Conservation (phyloP, 371 early-diverging fungal genomes). For the Syncephalastrum contaminatum region DNA sequence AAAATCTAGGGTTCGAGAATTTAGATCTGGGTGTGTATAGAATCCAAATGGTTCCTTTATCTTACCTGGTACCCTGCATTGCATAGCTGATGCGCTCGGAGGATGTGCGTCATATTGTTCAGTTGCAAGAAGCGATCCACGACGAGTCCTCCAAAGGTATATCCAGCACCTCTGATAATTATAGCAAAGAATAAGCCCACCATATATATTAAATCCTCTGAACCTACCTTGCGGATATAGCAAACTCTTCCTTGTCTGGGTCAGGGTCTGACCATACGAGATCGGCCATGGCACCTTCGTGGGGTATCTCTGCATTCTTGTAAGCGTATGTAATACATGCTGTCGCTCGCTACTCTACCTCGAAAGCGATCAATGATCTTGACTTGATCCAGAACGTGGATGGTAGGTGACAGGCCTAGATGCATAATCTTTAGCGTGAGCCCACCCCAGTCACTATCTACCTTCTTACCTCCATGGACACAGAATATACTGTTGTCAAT, state of each 20-base stretch:
- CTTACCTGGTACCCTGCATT: conserved; percentile 91
- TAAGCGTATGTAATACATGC: neutral
- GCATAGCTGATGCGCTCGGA: conserved; percentile 95
- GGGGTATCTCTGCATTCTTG: conserved; percentile 79
- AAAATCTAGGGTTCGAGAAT: conserved; percentile 41
- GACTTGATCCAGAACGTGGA: conserved; percentile 93
- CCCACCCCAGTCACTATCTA: conserved; percentile 19
- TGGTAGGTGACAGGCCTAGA: conserved; percentile 86
- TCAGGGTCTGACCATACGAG: conserved; percentile 99
- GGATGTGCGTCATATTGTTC: conserved; percentile 86
- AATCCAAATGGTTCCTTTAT: conserved; percentile 6
- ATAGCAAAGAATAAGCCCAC: neutral
- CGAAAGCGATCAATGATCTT: conserved; percentile 85
- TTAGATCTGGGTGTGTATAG: neutral
- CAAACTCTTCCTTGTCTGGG: conserved; percentile 77
- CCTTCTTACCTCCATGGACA: conserved; percentile 96
- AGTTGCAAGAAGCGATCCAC: conserved; percentile 82
- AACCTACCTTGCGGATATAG: conserved; percentile 78
- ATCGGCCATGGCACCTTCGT: conserved; percentile 99
- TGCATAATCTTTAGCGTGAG: neutral
- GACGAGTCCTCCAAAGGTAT: conserved; percentile 87
- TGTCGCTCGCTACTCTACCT: conserved; percentile 64
- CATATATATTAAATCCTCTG: neutral
- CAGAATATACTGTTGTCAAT: conserved; percentile 94
- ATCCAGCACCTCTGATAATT: conserved; percentile 82